Evolutionary conservation across 129 eudicot species (phyloP).

Genomic region (Chrysanthemum seticuspe): DNA sequence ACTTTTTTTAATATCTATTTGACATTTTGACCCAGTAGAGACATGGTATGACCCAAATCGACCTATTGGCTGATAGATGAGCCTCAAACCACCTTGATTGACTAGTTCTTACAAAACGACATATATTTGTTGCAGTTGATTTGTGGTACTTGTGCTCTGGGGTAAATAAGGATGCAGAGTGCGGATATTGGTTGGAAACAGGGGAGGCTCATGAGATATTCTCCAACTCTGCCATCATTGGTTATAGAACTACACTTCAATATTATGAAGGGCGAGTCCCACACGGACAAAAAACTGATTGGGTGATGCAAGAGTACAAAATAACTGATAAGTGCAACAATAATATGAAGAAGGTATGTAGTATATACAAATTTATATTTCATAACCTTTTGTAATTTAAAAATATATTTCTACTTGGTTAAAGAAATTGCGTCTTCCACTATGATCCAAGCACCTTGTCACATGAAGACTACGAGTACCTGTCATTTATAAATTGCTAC

Average conservation of each 20-base stretch:
- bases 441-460: no score
- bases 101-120: not conserved
- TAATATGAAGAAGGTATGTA: slow-evolving; percentile 42
- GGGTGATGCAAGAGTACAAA: slow-evolving; percentile 76
- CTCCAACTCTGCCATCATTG: slow-evolving; percentile 48
- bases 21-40: not conserved
- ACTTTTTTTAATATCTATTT: not conserved
- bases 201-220: slow-evolving; percentile 46
- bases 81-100: not conserved
- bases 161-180: slow-evolving; percentile 33
- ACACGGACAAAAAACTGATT: slow-evolving; percentile 44
- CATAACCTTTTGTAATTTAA: no score
- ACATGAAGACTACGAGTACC: no score
- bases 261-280: slow-evolving; percentile 49
- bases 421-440: no score
- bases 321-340: slow-evolving; percentile 35
- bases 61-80: not conserved
- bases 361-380: no score
- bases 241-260: slow-evolving; percentile 62
- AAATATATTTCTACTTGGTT: no score
- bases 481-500: no score
- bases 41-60: not conserved
- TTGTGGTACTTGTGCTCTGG: slow-evolving; percentile 49
- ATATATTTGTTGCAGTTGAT: slow-evolving; percentile 43
- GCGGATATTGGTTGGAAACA: slow-evolving; percentile 61